Conservation (phyloP, 2,329 filamentous ascomycete genomes). For the Ascochyta pisi region DNA sequence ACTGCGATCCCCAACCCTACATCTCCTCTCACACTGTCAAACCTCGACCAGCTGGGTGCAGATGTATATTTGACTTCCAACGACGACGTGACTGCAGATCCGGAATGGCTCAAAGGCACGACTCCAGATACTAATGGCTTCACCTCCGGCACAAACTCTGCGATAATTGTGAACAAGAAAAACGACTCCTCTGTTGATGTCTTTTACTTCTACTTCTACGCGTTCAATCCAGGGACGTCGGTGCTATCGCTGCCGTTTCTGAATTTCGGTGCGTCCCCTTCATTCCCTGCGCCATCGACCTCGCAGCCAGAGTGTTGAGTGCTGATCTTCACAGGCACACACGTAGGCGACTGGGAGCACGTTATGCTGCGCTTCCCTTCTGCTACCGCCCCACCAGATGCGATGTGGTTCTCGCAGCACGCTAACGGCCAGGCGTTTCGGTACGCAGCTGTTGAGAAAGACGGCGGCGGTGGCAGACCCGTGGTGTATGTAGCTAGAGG, state of each 20-base stretch:
- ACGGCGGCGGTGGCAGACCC: constrained; percentile 63
- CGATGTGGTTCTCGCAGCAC: constrained; percentile 70
- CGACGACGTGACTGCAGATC: constrained; percentile 51
- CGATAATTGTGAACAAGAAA: constrained; percentile 66
- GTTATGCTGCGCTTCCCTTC: constrained; percentile 70
- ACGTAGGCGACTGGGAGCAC: constrained; percentile 73
- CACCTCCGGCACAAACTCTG: constrained; percentile 59
- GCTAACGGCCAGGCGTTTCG: constrained; percentile 67
- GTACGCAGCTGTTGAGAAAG: constrained; percentile 61
- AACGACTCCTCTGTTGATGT: constrained; percentile 61
- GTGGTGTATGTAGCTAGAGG: constrained; percentile 66
- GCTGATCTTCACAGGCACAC: constrained; percentile 52
- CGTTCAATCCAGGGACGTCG: constrained; percentile 62
- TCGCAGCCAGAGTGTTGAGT: no score
- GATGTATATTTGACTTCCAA: constrained; percentile 56
- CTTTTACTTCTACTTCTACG: constrained; percentile 70
- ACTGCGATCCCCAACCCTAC: constrained; percentile 41
- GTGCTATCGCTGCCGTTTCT: constrained; percentile 51
- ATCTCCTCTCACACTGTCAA: constrained; percentile 51
- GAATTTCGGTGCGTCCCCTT: constrained; percentile 51
- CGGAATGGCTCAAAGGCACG: constrained; percentile 58
- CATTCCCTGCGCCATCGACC: no score
- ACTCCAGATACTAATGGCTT: constrained; percentile 59
- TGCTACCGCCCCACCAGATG: constrained; percentile 55
- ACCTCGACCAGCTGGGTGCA: constrained; percentile 52